Base-by-base conservation (phyloP, 257 asterid species). In the Solanum corneliomulleri region DNA sequence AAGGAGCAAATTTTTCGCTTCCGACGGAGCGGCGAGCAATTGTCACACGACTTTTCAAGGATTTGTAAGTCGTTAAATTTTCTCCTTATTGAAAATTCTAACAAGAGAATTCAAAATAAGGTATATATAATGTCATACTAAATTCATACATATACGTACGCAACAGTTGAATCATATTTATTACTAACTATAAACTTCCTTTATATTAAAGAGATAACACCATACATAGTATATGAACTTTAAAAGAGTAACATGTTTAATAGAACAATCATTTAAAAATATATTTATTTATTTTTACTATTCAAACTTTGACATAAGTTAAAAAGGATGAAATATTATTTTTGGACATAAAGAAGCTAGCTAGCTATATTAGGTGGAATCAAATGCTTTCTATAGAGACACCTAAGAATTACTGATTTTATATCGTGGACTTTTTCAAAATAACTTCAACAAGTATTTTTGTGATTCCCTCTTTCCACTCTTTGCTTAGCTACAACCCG, bases 21-120 rank as follows among this genome's bases (percentile, higher is more conserved):
- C 98, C 13, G 94, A 93, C 37, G 97, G 97, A 35, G 98, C 95
- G 4, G 98, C n/a, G 98, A 85, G 96, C 91, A 83, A 80, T 93
- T 84, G 83, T 89, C 27, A 89, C 27, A 89, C 88, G 11, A 94
- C 98, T 52, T 92, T 91, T 75, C 83, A 77, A n/a, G 97, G 98
- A 82, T 47, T 75, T 91, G 98, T 94, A 92, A 27, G 35, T 82
- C 11, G 2, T 25, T 42, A 7, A 37, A 37, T 72, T 33, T 71
- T 4, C 13, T 5, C 80, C 7, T 71, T 14, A 1, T 33, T 21
- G 20, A 12, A 39, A 37, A 39, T 75, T 75, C 31, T 74, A 74
- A 39, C 4, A 11, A 74, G 33, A 4, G 0, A 35, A 39, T 23
- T 74, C 11, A 23, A 74, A 74, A 39, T 23, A 14, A 74, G 23